A percentile compares a stretch with the other conserved stretches of the same genome.
Evolutionary conservation across 1,284 basidiomycete genomes (phyloP).

Genomic region (Moesziomyces antarcticus): DNA sequence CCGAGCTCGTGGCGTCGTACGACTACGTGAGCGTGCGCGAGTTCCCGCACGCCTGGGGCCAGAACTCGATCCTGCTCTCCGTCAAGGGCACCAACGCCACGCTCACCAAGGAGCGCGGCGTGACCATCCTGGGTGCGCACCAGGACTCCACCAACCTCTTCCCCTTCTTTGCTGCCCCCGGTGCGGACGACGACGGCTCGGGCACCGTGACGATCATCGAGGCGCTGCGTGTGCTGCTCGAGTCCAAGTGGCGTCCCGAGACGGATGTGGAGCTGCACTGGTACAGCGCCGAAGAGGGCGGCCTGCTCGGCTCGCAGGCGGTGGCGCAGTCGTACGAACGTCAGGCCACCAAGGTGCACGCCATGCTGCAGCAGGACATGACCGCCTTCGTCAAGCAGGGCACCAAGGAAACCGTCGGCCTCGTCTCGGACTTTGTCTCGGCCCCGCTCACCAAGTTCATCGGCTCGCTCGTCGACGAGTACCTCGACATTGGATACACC

Average conservation of each 20-base stretch:
- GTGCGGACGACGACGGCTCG: slow-evolving; percentile 84
- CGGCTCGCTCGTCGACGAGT: slow-evolving; percentile 76
- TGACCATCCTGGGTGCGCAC: slow-evolving; percentile 81
- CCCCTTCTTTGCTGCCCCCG: slow-evolving; percentile 60
- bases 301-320: slow-evolving; percentile 93
- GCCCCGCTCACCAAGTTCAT: slow-evolving; percentile 78
- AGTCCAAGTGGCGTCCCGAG: slow-evolving; percentile 80
- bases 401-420: slow-evolving; percentile 85
- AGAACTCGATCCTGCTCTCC: slow-evolving; percentile 80
- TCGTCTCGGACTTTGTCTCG: slow-evolving; percentile 89
- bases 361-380: slow-evolving; percentile 76
- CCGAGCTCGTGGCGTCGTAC: slow-evolving; percentile 24
- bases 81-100: slow-evolving; percentile 47
- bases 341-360: slow-evolving; percentile 75
- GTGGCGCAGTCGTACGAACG: slow-evolving; percentile 82
- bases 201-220: slow-evolving; percentile 93
- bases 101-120: slow-evolving; percentile 60
- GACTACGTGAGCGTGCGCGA: slow-evolving; percentile 77
- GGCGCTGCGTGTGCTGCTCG: slow-evolving; percentile 83
- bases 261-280: slow-evolving; percentile 90
- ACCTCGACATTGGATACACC: slow-evolving; percentile 70
- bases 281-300: slow-evolving; percentile 92
- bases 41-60: slow-evolving; percentile 90
- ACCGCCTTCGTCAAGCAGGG: slow-evolving; percentile 90
- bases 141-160: slow-evolving; percentile 76